Evolutionary conservation across 257 asterid genomes (phyloP).

Genomic region (Agastache rugosa): DNA sequence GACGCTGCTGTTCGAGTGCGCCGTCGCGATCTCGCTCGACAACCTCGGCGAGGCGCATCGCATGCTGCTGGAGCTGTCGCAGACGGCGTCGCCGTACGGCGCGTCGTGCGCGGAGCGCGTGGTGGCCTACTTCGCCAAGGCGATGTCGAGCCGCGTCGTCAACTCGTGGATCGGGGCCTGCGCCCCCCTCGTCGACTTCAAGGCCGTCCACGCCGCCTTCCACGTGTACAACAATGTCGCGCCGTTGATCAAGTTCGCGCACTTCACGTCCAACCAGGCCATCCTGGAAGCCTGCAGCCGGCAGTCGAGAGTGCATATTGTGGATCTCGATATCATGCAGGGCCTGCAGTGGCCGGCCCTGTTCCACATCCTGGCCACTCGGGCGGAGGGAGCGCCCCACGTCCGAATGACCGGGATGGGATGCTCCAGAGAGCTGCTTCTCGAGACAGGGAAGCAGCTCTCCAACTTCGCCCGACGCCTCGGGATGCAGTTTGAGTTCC

Average conservation of each 20-base stretch:
- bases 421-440: slow-evolving; percentile 50
- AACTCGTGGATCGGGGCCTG: slow-evolving; percentile 75
- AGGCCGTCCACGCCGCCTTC: slow-evolving; percentile 52
- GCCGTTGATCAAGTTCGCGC: slow-evolving; percentile 76
- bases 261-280: slow-evolving; percentile 80
- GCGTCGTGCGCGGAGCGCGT: slow-evolving; percentile 70
- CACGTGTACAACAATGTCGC: slow-evolving; percentile 69
- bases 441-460: slow-evolving; percentile 68
- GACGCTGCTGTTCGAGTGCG: slow-evolving; percentile 65
- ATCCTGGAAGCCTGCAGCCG: slow-evolving; percentile 70
- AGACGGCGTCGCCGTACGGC: slow-evolving; percentile 64
- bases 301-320: slow-evolving; percentile 59
- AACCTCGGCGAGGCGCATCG: slow-evolving; percentile 74
- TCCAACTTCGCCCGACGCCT: slow-evolving; percentile 66
- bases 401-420: slow-evolving; percentile 80
- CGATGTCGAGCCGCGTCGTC: slow-evolving; percentile 76
- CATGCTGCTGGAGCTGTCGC: slow-evolving; percentile 71
- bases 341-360: slow-evolving; percentile 89
- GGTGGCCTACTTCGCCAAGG: slow-evolving; percentile 73
- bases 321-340: slow-evolving; percentile 82
- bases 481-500: slow-evolving; percentile 73
- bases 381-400: slow-evolving; percentile 76
- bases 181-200: slow-evolving; percentile 57
- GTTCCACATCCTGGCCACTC: slow-evolving; percentile 72
- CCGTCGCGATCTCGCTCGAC: slow-evolving; percentile 78